These are phyloP conservation scores for Fistulina hepatica DNA, from an alignment of 1,284 basidiomycete genomes.

Conservation along the genomic window DNA sequence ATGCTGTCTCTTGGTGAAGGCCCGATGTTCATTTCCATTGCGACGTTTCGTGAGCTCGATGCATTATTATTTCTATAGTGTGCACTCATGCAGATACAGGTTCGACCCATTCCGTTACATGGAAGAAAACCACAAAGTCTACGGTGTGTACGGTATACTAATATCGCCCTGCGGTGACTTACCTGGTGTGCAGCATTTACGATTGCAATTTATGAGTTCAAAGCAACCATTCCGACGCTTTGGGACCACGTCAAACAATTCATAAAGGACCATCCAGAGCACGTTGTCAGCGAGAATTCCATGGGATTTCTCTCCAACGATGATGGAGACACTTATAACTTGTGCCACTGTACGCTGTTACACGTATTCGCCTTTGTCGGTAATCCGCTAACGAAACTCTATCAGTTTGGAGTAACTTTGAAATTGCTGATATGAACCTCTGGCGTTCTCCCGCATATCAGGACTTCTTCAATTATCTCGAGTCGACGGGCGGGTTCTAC, in stretches of 20 bases:
- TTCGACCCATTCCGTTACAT: conserved; percentile 71
- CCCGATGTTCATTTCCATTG: conserved; percentile 71
- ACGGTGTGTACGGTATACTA: conserved; percentile 30
- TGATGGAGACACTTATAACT: conserved; percentile 55
- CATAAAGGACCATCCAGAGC: conserved; percentile 38
- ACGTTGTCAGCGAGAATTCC: conserved; percentile 53
- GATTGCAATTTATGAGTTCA: conserved; percentile 68
- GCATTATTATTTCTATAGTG: no score
- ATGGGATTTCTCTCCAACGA: conserved; percentile 65
- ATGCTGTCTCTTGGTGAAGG: conserved; percentile 4
- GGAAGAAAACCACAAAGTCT: conserved; percentile 62
- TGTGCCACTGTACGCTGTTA: conserved; percentile 64
- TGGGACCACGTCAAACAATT: conserved; percentile 37
- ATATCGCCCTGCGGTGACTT: conserved; percentile 3
- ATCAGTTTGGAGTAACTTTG: conserved; percentile 72
- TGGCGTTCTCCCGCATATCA: conserved; percentile 66
- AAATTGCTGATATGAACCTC: conserved; percentile 72
- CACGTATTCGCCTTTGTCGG: conserved; percentile 2
- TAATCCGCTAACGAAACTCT: not conserved
- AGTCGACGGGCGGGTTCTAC: conserved; percentile 75
- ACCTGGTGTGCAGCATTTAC: conserved; percentile 35
- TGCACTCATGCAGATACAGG: no score
- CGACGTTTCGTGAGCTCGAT: no score
- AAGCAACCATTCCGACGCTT: conserved; percentile 63
- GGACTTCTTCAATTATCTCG: conserved; percentile 75